Conservation (phyloP, 1,284 basidiomycete species). For the Retiboletus fuscus region DNA sequence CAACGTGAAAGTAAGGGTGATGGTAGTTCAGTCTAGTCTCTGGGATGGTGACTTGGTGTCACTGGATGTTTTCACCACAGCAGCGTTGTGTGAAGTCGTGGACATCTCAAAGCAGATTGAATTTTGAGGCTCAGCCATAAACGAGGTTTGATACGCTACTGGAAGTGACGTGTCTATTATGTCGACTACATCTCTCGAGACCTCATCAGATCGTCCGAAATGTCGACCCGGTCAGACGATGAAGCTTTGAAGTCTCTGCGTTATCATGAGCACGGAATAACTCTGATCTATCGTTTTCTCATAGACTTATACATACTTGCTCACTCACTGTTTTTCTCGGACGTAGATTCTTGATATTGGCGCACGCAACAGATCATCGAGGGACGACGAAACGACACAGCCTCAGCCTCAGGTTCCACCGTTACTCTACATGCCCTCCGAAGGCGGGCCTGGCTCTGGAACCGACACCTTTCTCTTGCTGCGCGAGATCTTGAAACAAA, state of each 20-base stretch:
- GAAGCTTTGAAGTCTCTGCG: no score
- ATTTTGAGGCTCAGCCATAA: constrained; percentile 46
- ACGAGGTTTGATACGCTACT: constrained; percentile 25
- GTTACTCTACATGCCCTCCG: background rate
- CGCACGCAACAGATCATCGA: background rate
- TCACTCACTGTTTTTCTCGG: background rate
- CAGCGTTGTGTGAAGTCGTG: background rate
- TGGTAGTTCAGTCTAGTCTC: constrained; percentile 4
- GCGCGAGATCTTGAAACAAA: constrained; percentile 85
- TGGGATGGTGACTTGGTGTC: background rate
- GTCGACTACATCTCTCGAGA: no score
- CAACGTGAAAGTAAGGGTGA: constrained; percentile 1
- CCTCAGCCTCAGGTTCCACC: background rate
- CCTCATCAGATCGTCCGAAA: no score
- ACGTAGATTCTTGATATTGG: background rate
- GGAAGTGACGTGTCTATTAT: background rate
- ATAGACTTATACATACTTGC: background rate
- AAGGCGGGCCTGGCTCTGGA: background rate
- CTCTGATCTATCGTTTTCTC: constrained; percentile 52
- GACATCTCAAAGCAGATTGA: background rate
- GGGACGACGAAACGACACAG: background rate
- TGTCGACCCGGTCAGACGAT: no score
- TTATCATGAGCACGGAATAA: constrained; percentile 87
- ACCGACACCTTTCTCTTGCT: constrained; percentile 58
- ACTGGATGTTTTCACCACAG: constrained; percentile 1